Percentiles rank a stretch among this genome's conserved stretches.
These are phyloP conservation scores for Pythium insidiosum DNA, from an alignment of 352 stramenopile species.

Conservation along the genomic window DNA sequence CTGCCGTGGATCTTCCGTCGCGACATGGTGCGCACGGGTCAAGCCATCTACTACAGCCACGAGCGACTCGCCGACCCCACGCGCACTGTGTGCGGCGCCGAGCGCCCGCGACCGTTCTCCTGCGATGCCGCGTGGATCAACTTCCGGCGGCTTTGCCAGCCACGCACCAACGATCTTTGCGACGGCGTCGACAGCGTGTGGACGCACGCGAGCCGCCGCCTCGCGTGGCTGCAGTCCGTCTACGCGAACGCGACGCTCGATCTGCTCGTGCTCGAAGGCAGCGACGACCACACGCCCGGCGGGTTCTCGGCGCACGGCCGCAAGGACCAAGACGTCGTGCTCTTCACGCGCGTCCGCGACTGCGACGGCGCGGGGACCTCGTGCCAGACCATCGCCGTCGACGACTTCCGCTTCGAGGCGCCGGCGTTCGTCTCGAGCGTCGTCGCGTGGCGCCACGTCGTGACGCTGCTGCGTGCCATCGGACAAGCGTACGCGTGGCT, in stretches of 20 bases:
- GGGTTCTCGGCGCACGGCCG: neutral
- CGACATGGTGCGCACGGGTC: neutral
- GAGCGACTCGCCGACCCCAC: neutral
- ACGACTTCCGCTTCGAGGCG: slow-evolving; percentile 37
- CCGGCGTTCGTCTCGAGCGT: slow-evolving; percentile 14
- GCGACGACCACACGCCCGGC: slow-evolving; percentile 2
- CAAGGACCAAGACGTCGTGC: neutral
- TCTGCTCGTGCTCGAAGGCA: slow-evolving; percentile 5
- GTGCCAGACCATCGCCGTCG: slow-evolving; percentile 28
- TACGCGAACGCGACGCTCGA: slow-evolving; percentile 6
- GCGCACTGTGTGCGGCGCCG: neutral
- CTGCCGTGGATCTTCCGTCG: slow-evolving; percentile 9
- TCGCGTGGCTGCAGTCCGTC: neutral
- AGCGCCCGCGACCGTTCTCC: neutral
- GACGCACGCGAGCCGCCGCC: neutral
- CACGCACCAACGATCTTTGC: neutral
- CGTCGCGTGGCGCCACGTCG: slow-evolving; percentile 20
- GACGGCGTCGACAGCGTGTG: neutral
- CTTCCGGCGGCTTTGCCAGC: neutral
- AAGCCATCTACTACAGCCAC: slow-evolving; percentile 6
- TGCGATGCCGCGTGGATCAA: slow-evolving; percentile 4
- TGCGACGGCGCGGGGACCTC: neutral
- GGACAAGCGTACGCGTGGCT: slow-evolving; percentile 33
- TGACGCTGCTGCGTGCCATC: slow-evolving; percentile 15
- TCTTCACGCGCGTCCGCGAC: slow-evolving; percentile 2